Conservation (phyloP, 2,329 filamentous ascomycete species). For the Xylariaceae sp. region DNA sequence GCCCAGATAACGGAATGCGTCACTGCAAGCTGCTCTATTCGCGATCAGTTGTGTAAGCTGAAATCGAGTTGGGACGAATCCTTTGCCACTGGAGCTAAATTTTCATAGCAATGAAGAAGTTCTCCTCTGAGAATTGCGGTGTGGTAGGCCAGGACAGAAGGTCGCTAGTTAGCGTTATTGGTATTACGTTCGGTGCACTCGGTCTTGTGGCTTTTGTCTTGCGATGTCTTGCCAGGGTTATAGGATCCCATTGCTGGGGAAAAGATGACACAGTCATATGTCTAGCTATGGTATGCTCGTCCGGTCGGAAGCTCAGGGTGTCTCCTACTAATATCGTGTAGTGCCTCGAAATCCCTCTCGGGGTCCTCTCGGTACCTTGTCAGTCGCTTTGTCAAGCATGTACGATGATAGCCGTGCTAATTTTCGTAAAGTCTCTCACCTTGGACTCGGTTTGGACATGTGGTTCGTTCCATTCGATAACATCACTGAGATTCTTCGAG, state of each 20-base stretch:
- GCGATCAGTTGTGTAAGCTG: conserved; percentile 30
- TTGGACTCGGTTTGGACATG: conserved; percentile 47
- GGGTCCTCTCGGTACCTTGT: conserved; percentile 33
- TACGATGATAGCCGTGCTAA: conserved; percentile 3
- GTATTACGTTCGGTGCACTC: conserved; percentile 32
- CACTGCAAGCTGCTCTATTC: conserved; percentile 28
- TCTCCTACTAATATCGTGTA: conserved; percentile 2
- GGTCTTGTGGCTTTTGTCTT: conserved; percentile 36
- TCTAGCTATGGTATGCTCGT: conserved; percentile 28
- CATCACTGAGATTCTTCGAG: conserved; percentile 45
- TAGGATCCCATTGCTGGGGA: conserved; percentile 36
- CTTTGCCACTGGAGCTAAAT: background rate
- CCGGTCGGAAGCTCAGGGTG: background rate
- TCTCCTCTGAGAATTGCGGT: conserved; percentile 33
- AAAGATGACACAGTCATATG: conserved; percentile 37
- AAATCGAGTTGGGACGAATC: background rate
- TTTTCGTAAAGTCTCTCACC: conserved; percentile 36
- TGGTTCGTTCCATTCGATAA: conserved; percentile 47
- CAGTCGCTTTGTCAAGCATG: conserved; percentile 9
- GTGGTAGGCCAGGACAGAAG: conserved; percentile 32
- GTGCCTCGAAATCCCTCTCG: conserved; percentile 29
- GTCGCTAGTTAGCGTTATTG: conserved; percentile 30
- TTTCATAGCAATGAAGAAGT: conserved; percentile 35
- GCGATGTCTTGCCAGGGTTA: conserved; percentile 34
- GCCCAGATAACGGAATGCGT: conserved; percentile 32